Percentiles rank a stretch among this genome's conserved stretches.
These are phyloP conservation scores for Trypanosoma boissoni DNA, from an alignment of 208 protist species.

Conservation along the genomic window DNA sequence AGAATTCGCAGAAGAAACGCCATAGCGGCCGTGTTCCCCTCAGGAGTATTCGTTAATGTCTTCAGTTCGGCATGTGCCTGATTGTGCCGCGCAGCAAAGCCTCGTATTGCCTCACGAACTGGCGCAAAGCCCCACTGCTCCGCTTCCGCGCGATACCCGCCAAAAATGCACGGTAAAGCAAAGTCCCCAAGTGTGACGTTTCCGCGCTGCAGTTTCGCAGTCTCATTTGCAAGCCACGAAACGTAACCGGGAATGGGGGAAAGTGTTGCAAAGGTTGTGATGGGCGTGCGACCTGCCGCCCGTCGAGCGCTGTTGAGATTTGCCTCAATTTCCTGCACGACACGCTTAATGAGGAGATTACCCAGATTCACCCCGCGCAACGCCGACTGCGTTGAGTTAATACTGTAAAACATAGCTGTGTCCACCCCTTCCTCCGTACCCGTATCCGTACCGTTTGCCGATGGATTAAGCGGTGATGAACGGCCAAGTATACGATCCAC, in stretches of 20 bases:
- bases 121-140: conserved; percentile 26
- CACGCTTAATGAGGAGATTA: conserved; percentile 84
- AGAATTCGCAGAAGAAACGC: conserved; percentile 28
- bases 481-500: conserved; percentile 61
- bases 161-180: conserved; percentile 35
- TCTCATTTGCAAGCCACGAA: conserved; percentile 59
- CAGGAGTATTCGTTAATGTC: neutral
- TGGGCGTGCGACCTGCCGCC: conserved; percentile 30
- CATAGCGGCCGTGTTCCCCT: conserved; percentile 20
- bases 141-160: conserved; percentile 18
- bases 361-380: conserved; percentile 84
- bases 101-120: conserved; percentile 36
- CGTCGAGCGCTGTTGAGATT: conserved; percentile 55
- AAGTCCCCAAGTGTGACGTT: conserved; percentile 3
- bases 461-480: conserved; percentile 40
- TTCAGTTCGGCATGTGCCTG: neutral
- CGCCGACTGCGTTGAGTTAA: conserved; percentile 74
- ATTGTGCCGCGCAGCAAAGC: conserved; percentile 28
- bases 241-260: conserved; percentile 82
- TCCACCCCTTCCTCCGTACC: conserved; percentile 44
- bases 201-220: conserved; percentile 31
- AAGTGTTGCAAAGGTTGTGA: conserved; percentile 73
- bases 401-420: conserved; percentile 89
- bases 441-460: conserved; percentile 23
- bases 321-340: conserved; percentile 73